A percentile compares a stretch with the other conserved stretches of the same genome.
These are phyloP conservation scores for Colletotrichum somersetense DNA, from an alignment of 2,329 filamentous ascomycete genomes.

Conservation along the genomic window DNA sequence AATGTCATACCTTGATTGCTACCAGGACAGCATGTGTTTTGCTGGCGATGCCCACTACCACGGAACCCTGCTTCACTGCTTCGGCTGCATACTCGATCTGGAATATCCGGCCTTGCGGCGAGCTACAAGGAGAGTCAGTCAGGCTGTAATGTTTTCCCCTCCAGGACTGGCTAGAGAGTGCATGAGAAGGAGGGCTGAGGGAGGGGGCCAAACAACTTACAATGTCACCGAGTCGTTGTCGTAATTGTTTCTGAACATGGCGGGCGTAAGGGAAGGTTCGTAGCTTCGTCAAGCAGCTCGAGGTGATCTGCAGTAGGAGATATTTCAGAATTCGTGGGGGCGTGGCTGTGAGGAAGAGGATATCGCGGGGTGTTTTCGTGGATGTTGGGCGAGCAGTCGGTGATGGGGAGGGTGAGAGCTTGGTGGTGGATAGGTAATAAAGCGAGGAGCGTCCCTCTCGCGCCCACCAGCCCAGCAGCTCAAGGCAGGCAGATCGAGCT, in stretches of 20 bases:
- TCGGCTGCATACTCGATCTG: slow-evolving; percentile 99
- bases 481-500: slow-evolving; percentile 50
- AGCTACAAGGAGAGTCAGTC: slow-evolving; percentile 67
- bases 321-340: slow-evolving; percentile 10
- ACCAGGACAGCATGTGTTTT: slow-evolving; percentile 98
- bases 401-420: slow-evolving; percentile 32
- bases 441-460: slow-evolving; percentile 20
- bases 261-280: slow-evolving; percentile 37
- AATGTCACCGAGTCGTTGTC: slow-evolving; percentile 99
- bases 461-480: slow-evolving; percentile 36
- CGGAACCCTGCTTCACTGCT: slow-evolving; percentile 98
- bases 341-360: slow-evolving; percentile 13
- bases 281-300: slow-evolving; percentile 40
- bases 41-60: slow-evolving; percentile 96
- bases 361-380: slow-evolving; percentile 39
- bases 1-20: slow-evolving; percentile 84
- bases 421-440: slow-evolving; percentile 37
- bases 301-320: slow-evolving; percentile 1
- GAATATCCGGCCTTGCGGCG: slow-evolving; percentile 98
- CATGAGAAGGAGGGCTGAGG: slow-evolving; percentile 22
- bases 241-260: slow-evolving; percentile 99
- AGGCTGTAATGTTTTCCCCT: not conserved
- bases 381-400: slow-evolving; percentile 36
- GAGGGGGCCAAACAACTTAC: slow-evolving; percentile 66
- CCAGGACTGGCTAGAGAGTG: slow-evolving; percentile 12